Evolutionary conservation across 2,329 filamentous ascomycete species (phyloP), one percentile per base, ranked within the genome.

Genomic region (Hypoxylon sp.): DNA sequence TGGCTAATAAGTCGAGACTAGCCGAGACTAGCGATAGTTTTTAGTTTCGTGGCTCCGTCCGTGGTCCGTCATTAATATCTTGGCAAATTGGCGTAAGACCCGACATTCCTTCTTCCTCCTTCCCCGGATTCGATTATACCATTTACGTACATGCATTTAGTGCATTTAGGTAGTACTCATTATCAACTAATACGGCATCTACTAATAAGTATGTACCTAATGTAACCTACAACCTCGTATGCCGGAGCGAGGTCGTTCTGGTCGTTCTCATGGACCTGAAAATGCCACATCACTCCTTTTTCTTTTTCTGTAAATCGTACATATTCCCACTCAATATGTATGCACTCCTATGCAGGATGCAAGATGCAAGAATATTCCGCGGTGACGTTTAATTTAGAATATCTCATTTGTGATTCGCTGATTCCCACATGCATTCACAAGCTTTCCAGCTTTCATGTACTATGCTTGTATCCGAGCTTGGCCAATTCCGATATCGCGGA

Each of bases 81-180:
- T 65, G 63, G 63, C 57, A 38, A 19, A 32, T 32, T 57, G 50
- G 57, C 57, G 53, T 32, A 51, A 55, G 23, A 56, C 17, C 38
- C 32, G 45, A 60, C 30, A 36, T 57, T 57, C 46, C 49, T 46
- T 13, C 36, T 45, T 14, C 41, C 38, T 55, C 45, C 23, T 65
- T 68, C 65, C 65, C 65, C 62, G 28, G 65, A 68, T 68, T 65
- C 32, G 43, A 59, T 62, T 58, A 68, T 59, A 48, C 43, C 45
- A 28, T 48, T 41, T 62, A 46, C 48, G 32, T 61, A 45, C 19
- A 57, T 58, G 23, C 45, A 55, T 10, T 25, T 48, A 32, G 19
- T 23, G 11, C 41, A 46, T 34, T 13, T 30, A 43, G 25, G 41
- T 51, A 58, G 45, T 58, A 28, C 34, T 21, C 48, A 25, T 53